These are phyloP conservation scores for Athelia psychrophila DNA, from an alignment of 1,284 basidiomycete genomes.

Conservation along the genomic window DNA sequence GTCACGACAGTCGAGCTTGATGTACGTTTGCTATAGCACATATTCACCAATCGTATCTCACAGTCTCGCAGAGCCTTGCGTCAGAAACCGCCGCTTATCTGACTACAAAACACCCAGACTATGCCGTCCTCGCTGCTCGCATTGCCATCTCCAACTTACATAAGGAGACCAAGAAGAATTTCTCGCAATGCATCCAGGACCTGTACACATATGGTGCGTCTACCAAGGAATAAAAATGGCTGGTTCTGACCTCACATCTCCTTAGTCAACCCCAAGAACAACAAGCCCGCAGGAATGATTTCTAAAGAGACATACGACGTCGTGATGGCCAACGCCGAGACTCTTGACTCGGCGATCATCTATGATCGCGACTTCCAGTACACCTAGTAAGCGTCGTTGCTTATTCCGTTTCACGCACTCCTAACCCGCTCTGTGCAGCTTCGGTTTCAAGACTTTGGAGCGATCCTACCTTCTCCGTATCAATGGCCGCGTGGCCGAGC, in stretches of 20 bases:
- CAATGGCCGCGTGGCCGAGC: constrained; percentile 93
- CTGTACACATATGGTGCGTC: constrained; percentile 85
- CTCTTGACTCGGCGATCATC: constrained; percentile 93
- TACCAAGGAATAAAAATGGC: too few relatives aligned
- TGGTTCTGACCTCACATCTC: too few relatives aligned
- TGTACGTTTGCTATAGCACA: constrained; percentile 43
- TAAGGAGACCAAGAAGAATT: constrained; percentile 98
- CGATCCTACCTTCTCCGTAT: constrained; percentile 96
- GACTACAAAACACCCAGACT: constrained; percentile 97
- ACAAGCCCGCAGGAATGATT: constrained; percentile 87
- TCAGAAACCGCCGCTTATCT: constrained; percentile 98
- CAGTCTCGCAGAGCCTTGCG: constrained; percentile 71
- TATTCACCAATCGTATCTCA: background rate
- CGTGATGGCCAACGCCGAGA: constrained; percentile 81
- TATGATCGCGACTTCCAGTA: constrained; percentile 99
- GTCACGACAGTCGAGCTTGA: constrained; percentile 98
- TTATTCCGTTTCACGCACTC: background rate
- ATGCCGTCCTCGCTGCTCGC: constrained; percentile 96
- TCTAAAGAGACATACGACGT: constrained; percentile 85
- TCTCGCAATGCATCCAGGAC: constrained; percentile 90
- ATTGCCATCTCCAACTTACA: constrained; percentile 99
- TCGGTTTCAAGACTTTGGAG: constrained; percentile 99
- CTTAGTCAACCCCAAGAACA: constrained; percentile 96
- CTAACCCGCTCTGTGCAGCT: constrained; percentile 48
- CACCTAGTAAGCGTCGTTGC: constrained; percentile 64